Conservation (phyloP, 2,329 filamentous ascomycete genomes). For the Truncatella angustata region DNA sequence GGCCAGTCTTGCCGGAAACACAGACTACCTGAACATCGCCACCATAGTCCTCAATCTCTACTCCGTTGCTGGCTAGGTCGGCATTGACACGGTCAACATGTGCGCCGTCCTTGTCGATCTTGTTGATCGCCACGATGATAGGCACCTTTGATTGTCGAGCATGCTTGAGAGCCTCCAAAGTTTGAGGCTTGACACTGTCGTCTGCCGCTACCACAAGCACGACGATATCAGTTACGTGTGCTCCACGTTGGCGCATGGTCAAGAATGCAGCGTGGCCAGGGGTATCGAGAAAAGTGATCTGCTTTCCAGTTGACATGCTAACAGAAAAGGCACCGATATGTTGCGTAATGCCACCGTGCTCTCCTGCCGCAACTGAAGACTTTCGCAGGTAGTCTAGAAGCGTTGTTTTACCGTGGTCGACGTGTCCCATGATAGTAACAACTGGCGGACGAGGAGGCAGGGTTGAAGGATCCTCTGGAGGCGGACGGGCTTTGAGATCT, state of each 20-base stretch:
- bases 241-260: constrained; percentile 92
- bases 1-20: constrained; percentile 90
- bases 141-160: constrained; percentile 83
- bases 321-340: constrained; percentile 98
- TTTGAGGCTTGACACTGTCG: constrained; percentile 96
- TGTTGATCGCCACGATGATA: constrained; percentile 97
- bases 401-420: constrained; percentile 98
- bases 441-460: constrained; percentile 82
- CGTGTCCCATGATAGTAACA: constrained; percentile 98
- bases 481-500: constrained; percentile 71
- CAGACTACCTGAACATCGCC: constrained; percentile 90
- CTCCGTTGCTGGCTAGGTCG: constrained; percentile 77
- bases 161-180: constrained; percentile 93
- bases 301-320: constrained; percentile 77
- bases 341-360: constrained; percentile 96
- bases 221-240: constrained; percentile 95
- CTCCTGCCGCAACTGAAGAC: constrained; percentile 83
- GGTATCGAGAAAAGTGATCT: constrained; percentile 95
- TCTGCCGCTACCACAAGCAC: constrained; percentile 94
- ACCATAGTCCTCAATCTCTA: constrained; percentile 92
- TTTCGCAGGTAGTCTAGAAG: constrained; percentile 91
- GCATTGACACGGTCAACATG: constrained; percentile 82
- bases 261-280: constrained; percentile 95
- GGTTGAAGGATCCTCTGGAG: constrained; percentile 63
- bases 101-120: constrained; percentile 85